Percentiles rank a stretch among this genome's conserved stretches.
Conservation (phyloP, 257 asterid species). For the Lithospermum erythrorhizon region DNA sequence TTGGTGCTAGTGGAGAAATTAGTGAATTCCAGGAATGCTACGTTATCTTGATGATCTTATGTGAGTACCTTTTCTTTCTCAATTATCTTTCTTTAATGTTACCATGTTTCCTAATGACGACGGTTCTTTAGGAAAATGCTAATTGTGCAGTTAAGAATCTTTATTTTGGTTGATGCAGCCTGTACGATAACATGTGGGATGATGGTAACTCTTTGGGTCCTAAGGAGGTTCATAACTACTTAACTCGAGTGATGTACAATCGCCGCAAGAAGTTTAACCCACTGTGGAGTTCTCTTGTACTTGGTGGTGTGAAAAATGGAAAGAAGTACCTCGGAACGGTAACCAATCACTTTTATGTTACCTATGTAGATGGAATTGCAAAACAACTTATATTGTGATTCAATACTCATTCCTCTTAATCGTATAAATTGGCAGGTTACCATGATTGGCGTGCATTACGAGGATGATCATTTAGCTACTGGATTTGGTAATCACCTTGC, state of each 20-base stretch:
- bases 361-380: neutral
- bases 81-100: neutral
- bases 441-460: conserved; percentile 96
- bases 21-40: conserved; percentile 95
- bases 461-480: conserved; percentile 82
- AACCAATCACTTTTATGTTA: conserved; percentile 8
- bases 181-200: conserved; percentile 92
- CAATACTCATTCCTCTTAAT: no score
- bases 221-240: conserved; percentile 84
- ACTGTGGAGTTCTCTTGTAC: conserved; percentile 84
- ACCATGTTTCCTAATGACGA: neutral
- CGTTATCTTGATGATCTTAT: conserved; percentile 76
- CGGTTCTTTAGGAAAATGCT: neutral
- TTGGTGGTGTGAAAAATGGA: conserved; percentile 92
- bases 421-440: conserved; percentile 39
- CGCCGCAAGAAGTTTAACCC: conserved; percentile 98
- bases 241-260: conserved; percentile 79
- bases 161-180: conserved; percentile 31
- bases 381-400: neutral
- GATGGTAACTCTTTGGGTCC: conserved; percentile 98
- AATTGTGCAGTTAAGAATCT: neutral
- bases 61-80: conserved; percentile 27
- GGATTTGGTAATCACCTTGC: conserved; percentile 96
- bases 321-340: conserved; percentile 93
- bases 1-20: conserved; percentile 96